Percentiles rank a stretch among this genome's conserved stretches.
Evolutionary conservation across 2,329 filamentous ascomycete genomes (phyloP).

Genomic region (Anisogramma anomala): DNA sequence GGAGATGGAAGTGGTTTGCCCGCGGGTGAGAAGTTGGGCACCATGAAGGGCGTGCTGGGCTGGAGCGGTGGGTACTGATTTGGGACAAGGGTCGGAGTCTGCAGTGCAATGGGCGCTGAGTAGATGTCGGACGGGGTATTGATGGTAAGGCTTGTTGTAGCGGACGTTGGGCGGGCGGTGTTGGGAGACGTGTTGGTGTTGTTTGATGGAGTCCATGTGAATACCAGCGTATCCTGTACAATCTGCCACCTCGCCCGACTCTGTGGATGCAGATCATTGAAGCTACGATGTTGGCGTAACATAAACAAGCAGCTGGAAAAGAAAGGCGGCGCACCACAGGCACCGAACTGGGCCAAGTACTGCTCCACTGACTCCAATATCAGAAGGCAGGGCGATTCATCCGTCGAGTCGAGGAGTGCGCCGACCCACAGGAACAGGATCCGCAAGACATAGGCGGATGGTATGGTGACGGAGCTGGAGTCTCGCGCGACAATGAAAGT

Average conservation of each 20-base stretch:
- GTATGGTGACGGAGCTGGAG: constrained; percentile 16
- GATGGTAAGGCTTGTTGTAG: no score
- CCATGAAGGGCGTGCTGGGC: constrained; percentile 5
- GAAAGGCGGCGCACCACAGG: constrained; percentile 19
- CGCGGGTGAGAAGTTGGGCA: constrained; percentile 4
- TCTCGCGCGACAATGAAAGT: constrained; percentile 15
- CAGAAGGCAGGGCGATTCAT: constrained; percentile 11
- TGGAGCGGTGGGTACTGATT: constrained; percentile 5
- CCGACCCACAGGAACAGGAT: constrained; percentile 20
- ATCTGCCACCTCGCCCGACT: constrained; percentile 9
- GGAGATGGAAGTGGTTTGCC: background rate
- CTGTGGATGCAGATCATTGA: constrained; percentile 13
- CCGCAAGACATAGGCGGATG: constrained; percentile 19
- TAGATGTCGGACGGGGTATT: constrained; percentile 4
- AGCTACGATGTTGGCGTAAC: constrained; percentile 13
- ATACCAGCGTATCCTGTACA: constrained; percentile 8
- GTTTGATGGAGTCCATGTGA: constrained; percentile 4
- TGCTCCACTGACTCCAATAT: constrained; percentile 18
- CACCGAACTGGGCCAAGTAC: constrained; percentile 18
- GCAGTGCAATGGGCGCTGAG: constrained; percentile 1
- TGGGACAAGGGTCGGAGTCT: constrained; percentile 4
- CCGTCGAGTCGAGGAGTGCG: constrained; percentile 14
- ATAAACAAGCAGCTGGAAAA: constrained; percentile 18
- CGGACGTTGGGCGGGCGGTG: background rate
- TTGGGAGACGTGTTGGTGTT: constrained; percentile 5